Conservation (phyloP, 305 asterid species). For the Fraxinus paxiana region DNA sequence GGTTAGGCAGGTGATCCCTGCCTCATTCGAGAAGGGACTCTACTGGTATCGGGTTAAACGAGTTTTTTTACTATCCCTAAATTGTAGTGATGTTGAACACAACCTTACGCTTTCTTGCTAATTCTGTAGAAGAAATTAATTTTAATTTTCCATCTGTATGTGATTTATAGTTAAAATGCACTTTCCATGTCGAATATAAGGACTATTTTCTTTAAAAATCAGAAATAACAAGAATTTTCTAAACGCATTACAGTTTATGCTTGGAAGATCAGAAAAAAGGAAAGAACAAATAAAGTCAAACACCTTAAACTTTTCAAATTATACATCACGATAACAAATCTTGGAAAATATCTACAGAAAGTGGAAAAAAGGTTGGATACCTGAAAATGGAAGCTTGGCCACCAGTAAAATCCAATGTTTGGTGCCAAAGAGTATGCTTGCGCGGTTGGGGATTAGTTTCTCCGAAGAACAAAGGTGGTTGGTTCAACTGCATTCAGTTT, state of each 20-base stretch:
- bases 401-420: slow-evolving; percentile 24
- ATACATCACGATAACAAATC: background rate
- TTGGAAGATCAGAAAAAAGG: background rate
- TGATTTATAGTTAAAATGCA: background rate
- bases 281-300: background rate
- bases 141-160: too few species aligned
- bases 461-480: slow-evolving; percentile 24
- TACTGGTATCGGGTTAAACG: too few species aligned
- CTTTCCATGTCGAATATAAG: too few species aligned
- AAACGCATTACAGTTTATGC: background rate
- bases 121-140: too few species aligned
- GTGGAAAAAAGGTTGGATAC: slow-evolving; percentile 12
- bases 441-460: slow-evolving; percentile 32
- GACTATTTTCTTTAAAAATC: background rate
- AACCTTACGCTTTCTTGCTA: background rate
- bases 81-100: background rate
- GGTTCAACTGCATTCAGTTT: slow-evolving; percentile 19
- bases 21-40: too few species aligned
- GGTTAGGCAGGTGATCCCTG: too few species aligned
- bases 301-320: background rate
- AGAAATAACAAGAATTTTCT: background rate
- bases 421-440: slow-evolving; percentile 34
- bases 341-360: background rate
- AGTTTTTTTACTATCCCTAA: too few species aligned
- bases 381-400: slow-evolving; percentile 31